Conservation (phyloP, 495 filamentous ascomycete species). For the Aspergillus egyptiacus region DNA sequence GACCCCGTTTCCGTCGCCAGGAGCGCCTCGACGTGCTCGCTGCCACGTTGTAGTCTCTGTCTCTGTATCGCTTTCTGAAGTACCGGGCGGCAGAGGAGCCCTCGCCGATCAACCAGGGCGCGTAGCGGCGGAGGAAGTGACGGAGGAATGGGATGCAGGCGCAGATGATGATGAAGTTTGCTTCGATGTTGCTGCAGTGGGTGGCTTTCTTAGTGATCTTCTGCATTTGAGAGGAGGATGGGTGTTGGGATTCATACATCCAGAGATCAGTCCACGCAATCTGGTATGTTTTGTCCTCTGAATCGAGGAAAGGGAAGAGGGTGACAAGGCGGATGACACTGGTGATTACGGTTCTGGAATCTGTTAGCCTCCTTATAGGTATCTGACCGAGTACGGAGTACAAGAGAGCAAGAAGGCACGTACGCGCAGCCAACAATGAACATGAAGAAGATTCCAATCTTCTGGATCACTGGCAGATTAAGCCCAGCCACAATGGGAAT, state of each 20-base stretch:
- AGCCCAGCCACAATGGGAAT: conserved; percentile 24
- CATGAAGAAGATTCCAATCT: conserved; percentile 19
- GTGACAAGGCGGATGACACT: conserved; percentile 12
- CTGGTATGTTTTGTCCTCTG: conserved; percentile 6
- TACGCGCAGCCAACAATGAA: conserved; percentile 26
- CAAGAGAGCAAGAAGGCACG: conserved; percentile 10
- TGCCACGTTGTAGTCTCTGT: not conserved
- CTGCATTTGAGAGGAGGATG: too few species aligned
- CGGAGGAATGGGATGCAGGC: conserved; percentile 9
- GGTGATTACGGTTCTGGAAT: conserved; percentile 8
- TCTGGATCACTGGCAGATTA: conserved; percentile 20
- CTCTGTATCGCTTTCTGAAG: too few species aligned
- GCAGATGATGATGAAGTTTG: conserved; percentile 13
- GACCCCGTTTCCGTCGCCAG: not conserved
- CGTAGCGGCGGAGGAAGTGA: conserved; percentile 6
- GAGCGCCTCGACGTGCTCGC: not conserved
- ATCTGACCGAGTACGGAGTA: too few species aligned
- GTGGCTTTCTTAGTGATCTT: too few species aligned
- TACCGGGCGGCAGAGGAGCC: not conserved
- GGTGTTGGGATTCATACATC: conserved; percentile 7
- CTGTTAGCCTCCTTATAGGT: too few species aligned
- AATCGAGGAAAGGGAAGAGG: conserved; percentile 5
- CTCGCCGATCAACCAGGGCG: conserved; percentile 7
- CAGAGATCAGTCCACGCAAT: conserved; percentile 3
- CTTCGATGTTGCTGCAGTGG: conserved; percentile 12